Conservation (phyloP, 202 grass and related monocot genomes). For the Setaria italica region DNA sequence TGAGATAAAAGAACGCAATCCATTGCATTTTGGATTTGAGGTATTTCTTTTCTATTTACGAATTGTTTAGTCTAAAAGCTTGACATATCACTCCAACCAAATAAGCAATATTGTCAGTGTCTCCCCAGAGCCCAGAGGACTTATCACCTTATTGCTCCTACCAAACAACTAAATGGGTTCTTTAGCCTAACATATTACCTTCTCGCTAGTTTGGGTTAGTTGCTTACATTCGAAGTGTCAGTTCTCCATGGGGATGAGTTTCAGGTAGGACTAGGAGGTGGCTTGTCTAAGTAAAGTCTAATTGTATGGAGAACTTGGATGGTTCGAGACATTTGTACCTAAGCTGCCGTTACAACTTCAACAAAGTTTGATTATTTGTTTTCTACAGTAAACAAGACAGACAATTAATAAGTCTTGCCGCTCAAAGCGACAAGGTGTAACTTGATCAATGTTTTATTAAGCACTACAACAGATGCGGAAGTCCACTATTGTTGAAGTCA, state of each 20-base stretch:
- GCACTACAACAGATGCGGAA: background rate
- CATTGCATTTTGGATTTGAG: slow-evolving; percentile 78
- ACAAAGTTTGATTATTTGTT: background rate
- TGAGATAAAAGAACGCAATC: slow-evolving; percentile 80
- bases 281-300: background rate
- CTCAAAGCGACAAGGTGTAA: background rate
- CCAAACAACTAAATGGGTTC: slow-evolving; percentile 5
- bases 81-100: background rate
- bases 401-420: background rate
- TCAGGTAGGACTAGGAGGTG: slow-evolving; percentile 1
- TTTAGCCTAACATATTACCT: background rate
- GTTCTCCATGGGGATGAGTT: background rate
- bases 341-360: background rate
- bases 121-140: background rate
- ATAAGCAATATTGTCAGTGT: background rate
- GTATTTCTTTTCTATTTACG: slow-evolving; percentile 46
- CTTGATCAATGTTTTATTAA: background rate
- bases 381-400: background rate
- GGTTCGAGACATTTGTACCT: background rate
- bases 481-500: background rate
- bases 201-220: background rate
- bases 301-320: background rate
- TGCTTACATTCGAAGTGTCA: background rate
- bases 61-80: slow-evolving; percentile 14
- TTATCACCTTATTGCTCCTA: background rate